Evolutionary conservation across 768 basidiomycete genomes (phyloP).

Genomic region (Rhodotorula taiwanensis): DNA sequence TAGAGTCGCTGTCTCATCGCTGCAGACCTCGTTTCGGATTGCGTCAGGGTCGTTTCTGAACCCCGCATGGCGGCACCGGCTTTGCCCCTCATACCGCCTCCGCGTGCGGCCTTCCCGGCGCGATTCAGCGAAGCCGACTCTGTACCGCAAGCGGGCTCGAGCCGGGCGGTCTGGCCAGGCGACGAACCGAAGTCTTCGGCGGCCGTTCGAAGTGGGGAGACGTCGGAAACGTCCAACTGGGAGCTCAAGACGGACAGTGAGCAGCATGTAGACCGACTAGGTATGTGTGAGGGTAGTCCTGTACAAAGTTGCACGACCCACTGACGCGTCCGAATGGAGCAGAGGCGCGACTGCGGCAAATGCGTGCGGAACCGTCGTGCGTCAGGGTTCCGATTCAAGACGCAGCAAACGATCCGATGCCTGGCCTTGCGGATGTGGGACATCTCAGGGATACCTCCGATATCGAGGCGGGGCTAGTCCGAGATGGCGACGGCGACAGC

Average conservation of each 20-base stretch:
- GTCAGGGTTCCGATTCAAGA: too few species aligned
- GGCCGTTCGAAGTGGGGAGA: too few species aligned
- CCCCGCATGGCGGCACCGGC: neutral
- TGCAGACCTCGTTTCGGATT: too few species aligned
- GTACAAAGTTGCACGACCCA: accelerated
- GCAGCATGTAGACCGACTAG: constrained; percentile 15
- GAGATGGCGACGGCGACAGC: neutral
- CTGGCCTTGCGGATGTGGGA: too few species aligned
- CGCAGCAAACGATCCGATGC: too few species aligned
- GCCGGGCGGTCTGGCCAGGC: too few species aligned
- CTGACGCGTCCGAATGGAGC: neutral
- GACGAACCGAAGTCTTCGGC: neutral
- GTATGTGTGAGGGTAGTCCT: neutral
- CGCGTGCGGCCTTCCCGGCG: constrained; percentile 8
- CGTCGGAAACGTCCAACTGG: neutral
- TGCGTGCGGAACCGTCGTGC: neutral
- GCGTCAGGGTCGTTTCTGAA: too few species aligned
- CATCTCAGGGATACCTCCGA: neutral
- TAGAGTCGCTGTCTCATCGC: too few species aligned
- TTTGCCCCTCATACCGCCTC: constrained; percentile 8
- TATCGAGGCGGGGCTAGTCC: neutral
- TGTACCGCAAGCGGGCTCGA: too few species aligned
- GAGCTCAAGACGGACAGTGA: constrained; percentile 14
- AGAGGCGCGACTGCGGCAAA: constrained; percentile 3
- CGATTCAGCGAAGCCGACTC: neutral